Evolutionary conservation across 768 basidiomycete species (phyloP).

Genomic region (Mycena rosella): DNA sequence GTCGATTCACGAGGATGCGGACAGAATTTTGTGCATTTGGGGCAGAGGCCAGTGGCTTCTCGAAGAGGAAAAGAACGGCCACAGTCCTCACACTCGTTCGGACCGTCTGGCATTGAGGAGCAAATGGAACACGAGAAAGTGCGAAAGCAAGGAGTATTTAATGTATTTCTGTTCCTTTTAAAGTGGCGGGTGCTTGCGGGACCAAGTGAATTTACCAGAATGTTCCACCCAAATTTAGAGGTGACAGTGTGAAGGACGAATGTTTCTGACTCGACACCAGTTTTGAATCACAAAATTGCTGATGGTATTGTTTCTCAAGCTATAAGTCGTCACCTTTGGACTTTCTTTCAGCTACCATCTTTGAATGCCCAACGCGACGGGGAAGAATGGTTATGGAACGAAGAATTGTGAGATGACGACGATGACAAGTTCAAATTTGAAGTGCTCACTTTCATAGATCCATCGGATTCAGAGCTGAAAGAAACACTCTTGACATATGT

Average conservation of each 20-base stretch:
- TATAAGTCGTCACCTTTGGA: no score
- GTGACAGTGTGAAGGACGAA: not conserved
- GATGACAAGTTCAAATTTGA: not conserved
- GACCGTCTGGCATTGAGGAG: not conserved
- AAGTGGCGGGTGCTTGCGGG: not conserved
- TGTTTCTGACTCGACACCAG: not conserved
- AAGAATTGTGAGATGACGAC: constrained; percentile 1
- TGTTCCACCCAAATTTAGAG: not conserved
- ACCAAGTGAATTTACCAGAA: not conserved
- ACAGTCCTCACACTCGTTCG: constrained; percentile 7
- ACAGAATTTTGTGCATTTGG: not conserved
- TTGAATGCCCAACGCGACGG: constrained; percentile 10
- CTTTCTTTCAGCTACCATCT: no score
- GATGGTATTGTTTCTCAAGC: no score
- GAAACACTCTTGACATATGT: constrained; percentile 4
- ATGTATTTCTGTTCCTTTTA: no score
- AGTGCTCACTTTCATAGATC: not conserved
- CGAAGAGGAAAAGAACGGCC: constrained; percentile 1
- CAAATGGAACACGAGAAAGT: no score
- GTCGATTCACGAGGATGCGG: not conserved
- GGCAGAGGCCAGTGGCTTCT: not conserved
- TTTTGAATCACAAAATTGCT: not conserved
- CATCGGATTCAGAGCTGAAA: not conserved
- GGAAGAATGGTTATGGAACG: constrained; percentile 2
- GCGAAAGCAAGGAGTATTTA: no score